Evolutionary conservation across 352 stramenopile genomes (phyloP), one percentile per base, ranked within the genome.

Genomic region (Phytophthora idaei): DNA sequence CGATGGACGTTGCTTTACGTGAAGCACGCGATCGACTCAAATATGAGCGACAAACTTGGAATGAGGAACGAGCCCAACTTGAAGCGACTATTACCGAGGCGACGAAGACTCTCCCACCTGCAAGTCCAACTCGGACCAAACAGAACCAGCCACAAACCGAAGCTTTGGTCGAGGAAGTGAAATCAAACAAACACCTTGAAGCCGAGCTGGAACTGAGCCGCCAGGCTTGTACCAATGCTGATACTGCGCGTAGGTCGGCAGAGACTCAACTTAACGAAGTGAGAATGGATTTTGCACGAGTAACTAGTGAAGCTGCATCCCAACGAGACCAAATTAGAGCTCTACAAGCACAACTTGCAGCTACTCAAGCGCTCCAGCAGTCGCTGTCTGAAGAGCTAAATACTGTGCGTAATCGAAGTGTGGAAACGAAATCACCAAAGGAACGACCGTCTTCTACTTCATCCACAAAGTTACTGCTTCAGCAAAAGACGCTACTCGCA

Each of bases 281-380:
- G 49, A 67, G 54, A 59, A 55, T 32, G 15, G 66, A 74, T 17
- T 67, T 74, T 21, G 61, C 58, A 10, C 64, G 71, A 14, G 63
- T 83, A 7, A 29, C 60, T 0, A 61, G 51, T 31, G 78, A 85
- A 37, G 75, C 74, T 61, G 63, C 53, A 9, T 10, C 49, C 15
- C 67, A 89, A 31, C 71, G 67, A 14, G 73, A 82, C 0, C 64
- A 83, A 42, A 61, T 90, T 7, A 34, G 61, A 17, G 76, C 66
- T 21, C 47, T 84, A 12, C 81, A 88, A 27, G 11, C 45, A 0
- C 71, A 90, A 46, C 59, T 87, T 61, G 25, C 56, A 54, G 31
- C 55, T 32, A 61, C 62, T 1, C 61, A 70, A 59, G 29, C 36
- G 37, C 34, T 51, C 6, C 48, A 74, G 11, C 65, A 70, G 9